These are phyloP conservation scores for Russula vinacea DNA, from an alignment of 768 basidiomycete genomes.

Conservation along the genomic window DNA sequence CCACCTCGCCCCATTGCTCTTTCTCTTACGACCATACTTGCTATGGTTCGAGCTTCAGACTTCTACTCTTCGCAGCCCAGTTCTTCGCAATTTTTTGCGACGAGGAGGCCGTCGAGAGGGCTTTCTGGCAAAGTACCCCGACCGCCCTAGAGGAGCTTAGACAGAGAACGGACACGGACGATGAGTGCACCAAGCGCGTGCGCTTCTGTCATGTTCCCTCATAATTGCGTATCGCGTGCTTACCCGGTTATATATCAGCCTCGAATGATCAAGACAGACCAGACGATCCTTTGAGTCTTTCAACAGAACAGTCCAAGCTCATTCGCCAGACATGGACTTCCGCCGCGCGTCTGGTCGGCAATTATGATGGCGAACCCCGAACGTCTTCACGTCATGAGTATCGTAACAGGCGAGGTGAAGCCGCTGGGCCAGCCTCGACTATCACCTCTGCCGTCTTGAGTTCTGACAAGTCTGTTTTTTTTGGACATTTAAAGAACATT, in stretches of 20 bases:
- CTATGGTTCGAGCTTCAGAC: conserved; percentile 3
- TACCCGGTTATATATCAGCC: background rate
- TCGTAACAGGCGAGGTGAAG: background rate
- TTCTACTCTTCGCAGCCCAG: background rate
- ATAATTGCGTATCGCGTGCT: background rate
- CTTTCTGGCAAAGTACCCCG: conserved; percentile 20
- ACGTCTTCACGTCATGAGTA: background rate
- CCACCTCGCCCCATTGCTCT: background rate
- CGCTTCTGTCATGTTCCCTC: background rate
- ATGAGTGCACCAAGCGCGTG: background rate
- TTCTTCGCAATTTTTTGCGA: background rate
- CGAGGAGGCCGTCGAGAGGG: conserved; percentile 5
- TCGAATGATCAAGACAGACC: background rate
- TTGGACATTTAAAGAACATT: conserved; percentile 3
- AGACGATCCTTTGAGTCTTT: conserved; percentile 1
- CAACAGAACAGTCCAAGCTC: conserved; percentile 4
- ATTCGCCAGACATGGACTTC: conserved; percentile 10
- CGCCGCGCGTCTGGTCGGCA: background rate
- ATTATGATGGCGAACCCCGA: background rate
- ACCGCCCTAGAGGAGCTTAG: background rate
- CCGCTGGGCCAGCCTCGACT: background rate
- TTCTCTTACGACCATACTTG: background rate
- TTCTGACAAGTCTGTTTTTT: background rate
- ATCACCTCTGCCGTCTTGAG: background rate
- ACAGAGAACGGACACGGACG: background rate